A percentile compares a stretch with the other conserved stretches of the same genome.
Conservation (phyloP, 441 rosid species). For the Eruca vesicaria region DNA sequence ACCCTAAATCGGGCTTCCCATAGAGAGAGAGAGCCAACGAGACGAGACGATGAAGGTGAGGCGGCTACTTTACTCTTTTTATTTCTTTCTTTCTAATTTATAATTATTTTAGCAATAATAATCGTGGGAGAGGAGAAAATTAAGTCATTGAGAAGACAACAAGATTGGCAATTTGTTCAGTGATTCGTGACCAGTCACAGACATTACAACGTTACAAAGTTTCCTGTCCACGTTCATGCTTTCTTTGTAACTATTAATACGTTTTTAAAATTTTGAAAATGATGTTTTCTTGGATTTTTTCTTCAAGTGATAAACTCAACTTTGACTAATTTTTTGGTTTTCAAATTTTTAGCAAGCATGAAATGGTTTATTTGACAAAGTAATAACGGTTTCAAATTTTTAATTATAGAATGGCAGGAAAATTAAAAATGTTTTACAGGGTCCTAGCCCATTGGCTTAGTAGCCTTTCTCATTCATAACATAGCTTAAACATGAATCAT, state of each 20-base stretch:
- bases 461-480: background rate
- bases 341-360: background rate
- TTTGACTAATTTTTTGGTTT: background rate
- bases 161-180: background rate
- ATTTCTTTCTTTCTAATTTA: background rate
- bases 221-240: background rate
- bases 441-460: background rate
- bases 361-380: background rate
- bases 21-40: conserved; percentile 19
- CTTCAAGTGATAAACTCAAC: background rate
- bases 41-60: conserved; percentile 31
- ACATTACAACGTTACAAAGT: conserved; percentile 11
- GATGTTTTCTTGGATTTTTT: background rate
- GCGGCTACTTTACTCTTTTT: conserved; percentile 21
- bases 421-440: background rate
- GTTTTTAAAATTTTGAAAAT: background rate
- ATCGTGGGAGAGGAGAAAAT: background rate
- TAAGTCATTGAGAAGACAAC: background rate
- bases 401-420: background rate
- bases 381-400: too few relatives aligned
- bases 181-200: background rate
- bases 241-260: background rate
- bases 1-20: conserved; percentile 29
- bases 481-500: background rate
- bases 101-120: background rate